Conservation (phyloP, 345 rosid species). For the Zanthoxylum bungeanum region DNA sequence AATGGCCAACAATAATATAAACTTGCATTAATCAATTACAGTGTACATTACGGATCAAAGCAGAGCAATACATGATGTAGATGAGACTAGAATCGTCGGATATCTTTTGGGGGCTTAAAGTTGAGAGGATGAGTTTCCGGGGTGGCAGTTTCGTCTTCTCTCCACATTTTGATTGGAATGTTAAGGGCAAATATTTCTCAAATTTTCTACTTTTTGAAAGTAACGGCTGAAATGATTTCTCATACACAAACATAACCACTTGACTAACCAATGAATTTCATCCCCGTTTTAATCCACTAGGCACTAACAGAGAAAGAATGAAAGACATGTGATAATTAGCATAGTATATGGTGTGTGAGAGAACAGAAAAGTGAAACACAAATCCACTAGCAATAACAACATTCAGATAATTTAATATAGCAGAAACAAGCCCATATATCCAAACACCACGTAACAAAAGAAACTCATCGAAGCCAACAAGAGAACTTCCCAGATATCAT, state of each 20-base stretch:
- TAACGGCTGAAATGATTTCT: background rate
- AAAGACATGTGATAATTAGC: background rate
- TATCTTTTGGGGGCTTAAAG: conserved; percentile 97
- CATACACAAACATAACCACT: background rate
- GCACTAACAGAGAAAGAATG: background rate
- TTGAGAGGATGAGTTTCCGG: conserved; percentile 93
- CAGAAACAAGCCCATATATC: background rate
- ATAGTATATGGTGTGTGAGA: background rate
- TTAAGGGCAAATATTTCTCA: background rate
- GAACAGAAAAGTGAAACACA: background rate
- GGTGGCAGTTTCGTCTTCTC: conserved; percentile 88
- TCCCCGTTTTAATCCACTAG: background rate
- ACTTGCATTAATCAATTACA: no score
- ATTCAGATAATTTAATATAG: background rate
- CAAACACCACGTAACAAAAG: background rate
- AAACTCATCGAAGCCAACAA: background rate
- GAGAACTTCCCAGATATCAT: background rate
- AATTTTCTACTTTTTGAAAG: background rate
- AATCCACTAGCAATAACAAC: background rate
- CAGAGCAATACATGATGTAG: background rate
- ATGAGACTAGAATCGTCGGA: conserved; percentile 64
- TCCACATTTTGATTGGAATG: conserved; percentile 85
- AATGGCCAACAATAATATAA: no score
- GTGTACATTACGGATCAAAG: background rate
- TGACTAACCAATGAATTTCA: background rate